These are phyloP conservation scores for Malus sylvestris DNA, from an alignment of 306 rosid genomes.

Conservation along the genomic window DNA sequence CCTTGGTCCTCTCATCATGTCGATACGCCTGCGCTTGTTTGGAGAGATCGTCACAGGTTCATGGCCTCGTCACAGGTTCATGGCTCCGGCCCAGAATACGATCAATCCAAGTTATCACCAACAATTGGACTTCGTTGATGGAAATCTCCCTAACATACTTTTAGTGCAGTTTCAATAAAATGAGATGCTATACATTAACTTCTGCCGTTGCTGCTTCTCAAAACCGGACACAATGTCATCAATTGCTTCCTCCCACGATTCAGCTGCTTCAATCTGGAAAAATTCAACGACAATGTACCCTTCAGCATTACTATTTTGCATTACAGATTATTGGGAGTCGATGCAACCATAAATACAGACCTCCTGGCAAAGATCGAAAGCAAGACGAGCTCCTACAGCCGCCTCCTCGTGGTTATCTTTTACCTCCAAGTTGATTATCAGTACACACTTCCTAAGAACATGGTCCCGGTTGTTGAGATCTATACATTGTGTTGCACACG, in stretches of 20 bases:
- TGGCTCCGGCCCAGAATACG: no score
- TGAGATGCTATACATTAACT: conserved; percentile 67
- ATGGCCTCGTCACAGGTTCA: no score
- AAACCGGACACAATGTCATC: conserved; percentile 60
- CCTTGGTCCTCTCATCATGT: no score
- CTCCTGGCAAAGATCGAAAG: conserved; percentile 76
- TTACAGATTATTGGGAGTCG: background rate
- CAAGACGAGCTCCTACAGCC: conserved; percentile 73
- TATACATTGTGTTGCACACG: conserved; percentile 22
- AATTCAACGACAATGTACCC: conserved; percentile 4
- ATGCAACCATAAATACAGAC: conserved; percentile 26
- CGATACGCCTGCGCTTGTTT: no score
- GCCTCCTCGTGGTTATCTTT: conserved; percentile 99
- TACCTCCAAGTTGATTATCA: conserved; percentile 88
- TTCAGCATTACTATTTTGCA: background rate
- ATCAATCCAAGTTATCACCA: background rate
- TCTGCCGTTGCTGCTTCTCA: conserved; percentile 74
- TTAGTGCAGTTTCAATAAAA: conserved; percentile 44
- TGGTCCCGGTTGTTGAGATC: conserved; percentile 83
- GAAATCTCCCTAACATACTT: background rate
- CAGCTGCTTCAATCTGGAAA: conserved; percentile 56
- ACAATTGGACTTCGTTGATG: background rate
- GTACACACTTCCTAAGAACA: conserved; percentile 54
- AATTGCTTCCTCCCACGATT: conserved; percentile 90
- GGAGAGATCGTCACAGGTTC: no score